A percentile compares a stretch with the other conserved stretches of the same genome.
Evolutionary conservation across 176 grass and related monocot species (phyloP).

Genomic region (Luzula sylvatica): DNA sequence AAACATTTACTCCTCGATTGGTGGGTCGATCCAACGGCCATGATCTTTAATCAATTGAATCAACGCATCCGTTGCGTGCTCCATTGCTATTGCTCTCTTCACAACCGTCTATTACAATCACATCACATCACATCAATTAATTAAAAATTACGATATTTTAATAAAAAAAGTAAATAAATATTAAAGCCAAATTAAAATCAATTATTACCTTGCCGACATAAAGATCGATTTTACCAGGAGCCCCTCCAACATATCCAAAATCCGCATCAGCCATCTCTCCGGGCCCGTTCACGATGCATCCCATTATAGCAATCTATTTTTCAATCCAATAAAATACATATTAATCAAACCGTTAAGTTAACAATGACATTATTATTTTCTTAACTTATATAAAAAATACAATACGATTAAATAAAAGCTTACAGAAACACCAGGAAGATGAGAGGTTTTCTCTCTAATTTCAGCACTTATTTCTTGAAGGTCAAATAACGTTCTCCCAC

Average conservation of each 20-base stretch:
- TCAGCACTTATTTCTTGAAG: slow-evolving; percentile 90
- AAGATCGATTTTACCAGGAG: slow-evolving; percentile 95
- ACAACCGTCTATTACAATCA: slow-evolving; percentile 50
- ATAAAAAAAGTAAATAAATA: not conserved
- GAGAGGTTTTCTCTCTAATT: slow-evolving; percentile 86
- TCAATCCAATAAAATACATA: not conserved
- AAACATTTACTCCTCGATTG: slow-evolving; percentile 47
- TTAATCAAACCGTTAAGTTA: too few relatives aligned
- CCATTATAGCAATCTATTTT: slow-evolving; percentile 90
- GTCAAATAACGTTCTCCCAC: slow-evolving; percentile 84
- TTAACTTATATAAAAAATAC: not conserved
- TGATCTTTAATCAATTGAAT: slow-evolving; percentile 94
- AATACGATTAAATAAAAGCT: slow-evolving; percentile 20
- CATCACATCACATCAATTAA: not conserved
- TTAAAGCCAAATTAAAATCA: not conserved
- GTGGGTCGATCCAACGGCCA: slow-evolving; percentile 79
- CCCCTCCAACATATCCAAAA: slow-evolving; percentile 90
- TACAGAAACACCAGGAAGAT: slow-evolving; percentile 89
- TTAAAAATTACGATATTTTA: not conserved
- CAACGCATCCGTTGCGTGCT: slow-evolving; percentile 76
- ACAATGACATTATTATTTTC: not conserved
- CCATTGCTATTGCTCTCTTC: slow-evolving; percentile 84
- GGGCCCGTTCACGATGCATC: slow-evolving; percentile 92
- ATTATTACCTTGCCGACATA: slow-evolving; percentile 86
- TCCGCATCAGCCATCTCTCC: slow-evolving; percentile 98